Evolutionary conservation across 768 basidiomycete genomes (phyloP), one percentile per base, ranked within the genome.

Genomic region (Boletus rufocinnamomeus): DNA sequence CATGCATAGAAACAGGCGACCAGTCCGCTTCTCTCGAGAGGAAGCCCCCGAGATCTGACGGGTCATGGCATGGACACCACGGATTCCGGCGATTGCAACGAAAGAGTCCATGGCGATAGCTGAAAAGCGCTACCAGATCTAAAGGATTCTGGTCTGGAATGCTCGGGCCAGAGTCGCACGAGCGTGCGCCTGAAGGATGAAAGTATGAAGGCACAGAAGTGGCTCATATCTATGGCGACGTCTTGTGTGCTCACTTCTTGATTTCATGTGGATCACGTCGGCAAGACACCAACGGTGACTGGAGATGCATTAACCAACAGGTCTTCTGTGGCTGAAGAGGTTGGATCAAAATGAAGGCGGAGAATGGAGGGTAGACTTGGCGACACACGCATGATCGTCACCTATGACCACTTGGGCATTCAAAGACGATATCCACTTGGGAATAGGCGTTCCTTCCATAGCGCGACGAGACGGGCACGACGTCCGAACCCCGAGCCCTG

Each of bases 271-370:
- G n/a, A 34, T 40, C 50, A 41, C 40, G 25, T 49, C 19, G 56
- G n/a, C 56, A 59, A 41, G 62, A 53, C 37, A 30, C 50, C 37
- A 23, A 32, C 45, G 54, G 55, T 23, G 27, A 50, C 17, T 51
- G 19, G 34, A 35, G 43, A 21, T 27, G 46, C 10, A 27, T 21
- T 25, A 17, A 3, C 30, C 37, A 9, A 28, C 11, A 32, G n/a
- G 10, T 54, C 9, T 51, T 41, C 55, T 19, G 8, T 30, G 19
- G 23, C 11, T n/a, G 34, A 35, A 13, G n/a, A 16, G 23, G 23
- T 34, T n/a, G 23, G 28, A 41, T 34, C 34, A 45, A 30, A 32
- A 25, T 14, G 19, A 52, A 34, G 28, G 23, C 21, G 23, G 11
- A 10, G 9, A 13, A 19, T n/a, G 6, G 11, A 14, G 11, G 11